Percentiles rank a stretch among this genome's conserved stretches.
These are phyloP conservation scores for Candida sojae DNA, from an alignment of 1,139 yeast species.

Conservation along the genomic window DNA sequence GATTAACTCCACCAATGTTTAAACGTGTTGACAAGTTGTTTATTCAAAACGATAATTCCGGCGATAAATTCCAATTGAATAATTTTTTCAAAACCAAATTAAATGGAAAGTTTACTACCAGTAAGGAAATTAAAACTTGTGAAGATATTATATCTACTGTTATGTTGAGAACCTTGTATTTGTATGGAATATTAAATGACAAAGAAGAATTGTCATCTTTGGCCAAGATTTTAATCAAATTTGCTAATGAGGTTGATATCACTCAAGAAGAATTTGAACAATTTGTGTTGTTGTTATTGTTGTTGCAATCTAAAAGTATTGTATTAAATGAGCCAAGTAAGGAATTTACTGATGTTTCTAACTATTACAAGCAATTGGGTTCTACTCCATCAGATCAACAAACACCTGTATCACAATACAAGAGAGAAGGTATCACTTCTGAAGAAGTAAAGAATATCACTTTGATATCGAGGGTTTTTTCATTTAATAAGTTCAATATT, in stretches of 20 bases:
- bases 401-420: constrained; percentile 20
- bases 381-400: constrained; percentile 7
- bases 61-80: constrained; percentile 33
- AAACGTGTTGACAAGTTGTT: constrained; percentile 35
- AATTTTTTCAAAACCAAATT: constrained; percentile 33
- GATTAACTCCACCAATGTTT: constrained; percentile 46
- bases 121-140: constrained; percentile 32
- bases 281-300: constrained; percentile 47
- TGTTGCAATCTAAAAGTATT: constrained; percentile 34
- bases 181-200: constrained; percentile 56
- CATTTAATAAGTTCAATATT: constrained; percentile 52
- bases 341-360: constrained; percentile 39
- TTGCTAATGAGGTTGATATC: constrained; percentile 18
- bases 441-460: constrained; percentile 39
- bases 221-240: constrained; percentile 54
- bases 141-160: constrained; percentile 64
- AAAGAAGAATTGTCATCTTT: constrained; percentile 49
- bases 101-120: constrained; percentile 15
- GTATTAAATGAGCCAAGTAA: constrained; percentile 30
- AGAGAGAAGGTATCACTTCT: constrained; percentile 19
- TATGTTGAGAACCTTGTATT: constrained; percentile 56
- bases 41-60: constrained; percentile 24
- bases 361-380: constrained; percentile 25
- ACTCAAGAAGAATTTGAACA: constrained; percentile 25
- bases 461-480: constrained; percentile 59